phyloP scores from a whole-genome alignment of 139 green algal genomes.

The Chlamydomonas applanata region DNA sequence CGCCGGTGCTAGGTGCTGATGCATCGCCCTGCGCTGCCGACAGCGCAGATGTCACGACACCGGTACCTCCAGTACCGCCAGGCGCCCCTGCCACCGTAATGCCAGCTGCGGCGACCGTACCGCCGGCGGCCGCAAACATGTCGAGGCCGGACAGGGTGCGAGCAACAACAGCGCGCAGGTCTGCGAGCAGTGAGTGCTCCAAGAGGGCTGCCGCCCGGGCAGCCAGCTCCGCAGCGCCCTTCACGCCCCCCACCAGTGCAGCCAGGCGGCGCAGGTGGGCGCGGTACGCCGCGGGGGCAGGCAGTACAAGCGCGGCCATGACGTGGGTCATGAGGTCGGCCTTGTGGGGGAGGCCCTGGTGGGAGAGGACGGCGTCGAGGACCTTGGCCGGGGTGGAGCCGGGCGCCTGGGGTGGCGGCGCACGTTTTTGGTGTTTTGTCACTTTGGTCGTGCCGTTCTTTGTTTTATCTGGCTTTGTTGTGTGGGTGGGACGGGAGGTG shows the following conservation, averaged over 20 bases:
- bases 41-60: not conserved
- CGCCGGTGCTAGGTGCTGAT: not conserved
- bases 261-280: constrained; percentile 75
- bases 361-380: constrained; percentile 78
- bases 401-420: not conserved
- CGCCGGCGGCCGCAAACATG: constrained; percentile 65
- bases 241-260: constrained; percentile 45
- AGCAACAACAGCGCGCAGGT: constrained; percentile 82
- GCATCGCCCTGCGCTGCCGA: not conserved
- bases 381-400: constrained; percentile 42
- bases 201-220: constrained; percentile 66
- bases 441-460: no score
- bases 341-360: constrained; percentile 79
- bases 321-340: constrained; percentile 71
- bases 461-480: no score
- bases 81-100: no score
- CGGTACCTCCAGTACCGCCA: no score
- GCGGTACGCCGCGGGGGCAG: constrained; percentile 70
- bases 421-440: no score
- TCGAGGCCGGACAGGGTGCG: constrained; percentile 85
- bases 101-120: not conserved
- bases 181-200: constrained; percentile 86
- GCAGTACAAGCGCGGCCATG: constrained; percentile 76
- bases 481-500: no score
- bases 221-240: constrained; percentile 50